Evolutionary conservation across 768 basidiomycete species (phyloP).

Genomic region (Hydnomerulius pinastri): DNA sequence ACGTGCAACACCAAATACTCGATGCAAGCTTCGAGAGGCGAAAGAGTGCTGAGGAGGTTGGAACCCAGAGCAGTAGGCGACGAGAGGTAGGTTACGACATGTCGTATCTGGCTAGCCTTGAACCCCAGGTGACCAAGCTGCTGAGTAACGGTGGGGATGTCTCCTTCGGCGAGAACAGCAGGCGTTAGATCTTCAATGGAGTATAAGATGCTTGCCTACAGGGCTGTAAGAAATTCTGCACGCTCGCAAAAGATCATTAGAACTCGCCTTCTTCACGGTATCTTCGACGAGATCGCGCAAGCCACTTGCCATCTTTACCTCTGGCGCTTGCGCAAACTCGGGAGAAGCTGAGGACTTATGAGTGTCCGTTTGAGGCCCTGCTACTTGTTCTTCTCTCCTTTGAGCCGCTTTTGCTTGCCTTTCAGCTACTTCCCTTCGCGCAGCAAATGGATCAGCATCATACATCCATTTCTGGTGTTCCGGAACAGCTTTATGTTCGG

Average conservation of each 20-base stretch:
- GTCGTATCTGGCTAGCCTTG: conserved; percentile 50
- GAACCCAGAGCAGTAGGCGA: conserved; percentile 57
- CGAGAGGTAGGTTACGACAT: conserved; percentile 58
- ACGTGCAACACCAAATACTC: conserved; percentile 82
- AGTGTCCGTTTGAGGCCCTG: conserved; percentile 13
- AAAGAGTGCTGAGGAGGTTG: conserved; percentile 57
- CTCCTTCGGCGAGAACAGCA: conserved; percentile 43
- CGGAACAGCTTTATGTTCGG: conserved; percentile 66
- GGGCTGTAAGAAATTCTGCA: not conserved
- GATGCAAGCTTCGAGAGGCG: conserved; percentile 75
- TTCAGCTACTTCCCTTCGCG: conserved; percentile 63
- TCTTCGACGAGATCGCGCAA: conserved; percentile 82
- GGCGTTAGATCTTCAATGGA: conserved; percentile 40
- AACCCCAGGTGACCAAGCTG: conserved; percentile 74
- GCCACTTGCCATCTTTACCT: conserved; percentile 80
- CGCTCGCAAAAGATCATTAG: not conserved
- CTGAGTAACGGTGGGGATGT: conserved; percentile 41
- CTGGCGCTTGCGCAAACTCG: conserved; percentile 55
- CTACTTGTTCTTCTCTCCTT: conserved; percentile 40
- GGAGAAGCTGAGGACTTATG: conserved; percentile 23
- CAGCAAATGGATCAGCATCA: conserved; percentile 82
- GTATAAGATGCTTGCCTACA: conserved; percentile 53
- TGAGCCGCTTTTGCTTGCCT: conserved; percentile 60
- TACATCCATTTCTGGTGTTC: conserved; percentile 86
- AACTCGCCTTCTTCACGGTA: conserved; percentile 70